Percentiles rank a stretch among this genome's conserved stretches.
These are phyloP conservation scores for Hyphodiscus hymeniophilus DNA, from an alignment of 495 filamentous ascomycete species.

Conservation along the genomic window DNA sequence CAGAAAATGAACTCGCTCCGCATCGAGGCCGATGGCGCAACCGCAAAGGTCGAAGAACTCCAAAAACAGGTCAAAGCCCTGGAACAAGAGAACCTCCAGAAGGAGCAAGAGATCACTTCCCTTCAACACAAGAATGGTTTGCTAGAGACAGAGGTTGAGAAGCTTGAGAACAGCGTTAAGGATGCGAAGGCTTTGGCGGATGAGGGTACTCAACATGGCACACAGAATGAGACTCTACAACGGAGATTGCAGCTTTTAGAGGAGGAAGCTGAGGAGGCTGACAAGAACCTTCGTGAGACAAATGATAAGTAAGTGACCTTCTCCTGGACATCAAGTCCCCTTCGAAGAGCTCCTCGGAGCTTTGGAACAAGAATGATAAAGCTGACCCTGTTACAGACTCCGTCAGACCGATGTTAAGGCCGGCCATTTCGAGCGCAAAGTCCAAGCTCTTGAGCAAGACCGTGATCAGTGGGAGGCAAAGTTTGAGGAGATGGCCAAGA, in stretches of 20 bases:
- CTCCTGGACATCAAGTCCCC: no score
- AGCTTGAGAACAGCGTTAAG: slow-evolving; percentile 68
- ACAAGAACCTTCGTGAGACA: slow-evolving; percentile 88
- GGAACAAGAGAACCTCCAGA: slow-evolving; percentile 89
- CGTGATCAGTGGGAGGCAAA: slow-evolving; percentile 91
- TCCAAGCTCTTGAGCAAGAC: slow-evolving; percentile 84
- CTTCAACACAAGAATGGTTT: slow-evolving; percentile 84
- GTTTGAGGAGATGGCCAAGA: slow-evolving; percentile 93
- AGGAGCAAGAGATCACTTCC: slow-evolving; percentile 97
- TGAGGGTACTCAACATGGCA: slow-evolving; percentile 64
- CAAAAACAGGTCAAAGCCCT: slow-evolving; percentile 76
- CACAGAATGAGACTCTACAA: slow-evolving; percentile 81
- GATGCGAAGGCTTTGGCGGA: slow-evolving; percentile 71
- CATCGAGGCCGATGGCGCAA: slow-evolving; percentile 77
- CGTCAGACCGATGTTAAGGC: slow-evolving; percentile 98
- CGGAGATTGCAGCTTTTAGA: slow-evolving; percentile 90
- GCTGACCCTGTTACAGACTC: slow-evolving; percentile 49
- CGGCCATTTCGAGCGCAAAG: slow-evolving; percentile 98
- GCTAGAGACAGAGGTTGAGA: slow-evolving; percentile 85
- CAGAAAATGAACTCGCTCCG: slow-evolving; percentile 94
- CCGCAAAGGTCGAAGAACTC: slow-evolving; percentile 76
- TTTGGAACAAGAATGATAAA: not conserved
- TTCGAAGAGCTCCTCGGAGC: no score
- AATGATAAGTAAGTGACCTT: slow-evolving; percentile 82
- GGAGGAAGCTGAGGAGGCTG: slow-evolving; percentile 93